These are phyloP conservation scores for Thecaphora thlaspeos DNA, from an alignment of 1,284 basidiomycete species.

Conservation along the genomic window DNA sequence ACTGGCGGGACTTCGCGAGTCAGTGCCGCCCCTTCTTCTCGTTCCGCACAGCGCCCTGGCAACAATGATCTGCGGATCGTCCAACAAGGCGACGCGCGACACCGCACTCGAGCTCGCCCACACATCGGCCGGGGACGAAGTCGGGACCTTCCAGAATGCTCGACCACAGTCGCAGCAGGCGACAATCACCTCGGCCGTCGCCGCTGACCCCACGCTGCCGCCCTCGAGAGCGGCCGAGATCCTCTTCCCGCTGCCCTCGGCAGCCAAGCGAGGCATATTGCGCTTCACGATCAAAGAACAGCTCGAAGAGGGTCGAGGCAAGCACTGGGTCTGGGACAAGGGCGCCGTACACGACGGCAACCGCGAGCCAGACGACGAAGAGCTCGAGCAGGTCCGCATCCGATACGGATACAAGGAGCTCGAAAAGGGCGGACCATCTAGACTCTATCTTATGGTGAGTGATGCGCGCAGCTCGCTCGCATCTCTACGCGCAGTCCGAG, in stretches of 20 bases:
- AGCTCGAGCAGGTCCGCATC: conserved; percentile 42
- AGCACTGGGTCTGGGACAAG: conserved; percentile 53
- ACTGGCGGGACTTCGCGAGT: no score
- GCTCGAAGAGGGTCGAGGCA: conserved; percentile 46
- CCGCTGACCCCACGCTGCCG: conserved; percentile 38
- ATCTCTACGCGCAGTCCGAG: no score
- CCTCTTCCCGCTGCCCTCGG: conserved; percentile 42
- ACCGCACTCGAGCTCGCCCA: conserved; percentile 25
- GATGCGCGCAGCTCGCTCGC: no score
- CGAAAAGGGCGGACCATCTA: conserved; percentile 41
- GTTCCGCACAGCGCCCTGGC: no score
- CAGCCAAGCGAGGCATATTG: conserved; percentile 39
- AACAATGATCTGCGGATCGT: conserved; percentile 27
- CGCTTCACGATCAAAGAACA: conserved; percentile 51
- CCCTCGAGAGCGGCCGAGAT: conserved; percentile 38
- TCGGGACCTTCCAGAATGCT: conserved; percentile 23
- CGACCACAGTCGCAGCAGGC: conserved; percentile 30
- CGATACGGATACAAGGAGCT: conserved; percentile 43
- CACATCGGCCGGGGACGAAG: conserved; percentile 25
- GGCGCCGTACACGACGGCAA: conserved; percentile 48
- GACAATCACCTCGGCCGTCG: conserved; percentile 53
- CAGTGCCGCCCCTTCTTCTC: no score
- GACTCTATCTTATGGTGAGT: conserved; percentile 50
- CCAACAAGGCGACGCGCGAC: conserved; percentile 6
- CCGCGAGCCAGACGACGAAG: conserved; percentile 44